Evolutionary conservation across 1,284 basidiomycete genomes (phyloP), one percentile per base, ranked within the genome.

Genomic region (Papiliotrema nemorosa): DNA sequence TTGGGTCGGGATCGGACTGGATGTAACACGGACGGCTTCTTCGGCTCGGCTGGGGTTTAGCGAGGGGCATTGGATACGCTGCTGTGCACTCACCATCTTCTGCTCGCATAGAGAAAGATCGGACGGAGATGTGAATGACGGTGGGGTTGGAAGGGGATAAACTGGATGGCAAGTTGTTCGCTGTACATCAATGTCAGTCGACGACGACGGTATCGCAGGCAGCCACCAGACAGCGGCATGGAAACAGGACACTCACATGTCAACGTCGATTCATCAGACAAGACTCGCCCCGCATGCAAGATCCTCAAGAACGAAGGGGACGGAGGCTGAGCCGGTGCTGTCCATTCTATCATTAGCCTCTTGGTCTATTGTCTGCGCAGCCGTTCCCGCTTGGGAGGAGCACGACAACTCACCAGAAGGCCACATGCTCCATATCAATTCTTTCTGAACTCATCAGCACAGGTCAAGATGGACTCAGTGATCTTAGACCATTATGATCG

Each of bases 351-450:
- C 18, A 29, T 43, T 20, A 43, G 41, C 14, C 21, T 9, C 31
- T 10, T 16, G 31, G 10, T 33, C 31, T 33, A 12, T 9, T 20
- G 37, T 9, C 37, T 20, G 10, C 16, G 14, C 37, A 3, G 33
- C 29, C 27, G 13, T 5, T 35, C 18, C 7, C 42, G 6, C 13
- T 24, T 24, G 18, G 36, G 20, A 13, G 7, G 5, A 22, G 20
- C 27, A 21, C 9, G 12, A 24, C 6, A 7, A 76, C 81, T 71
- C 64, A 85, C 87, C 86, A 59, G 78, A 77, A 27, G 87, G 86
- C 88, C 88, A 90, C 44, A 82, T 81, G 74, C 84, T 86, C 87
- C 87, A 90, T 40, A 86, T 81, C 43, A 90, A 78, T 74, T 90
- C 88, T 74, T 90, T 90, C 59, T 63, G 50, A 12, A 25, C 6